phyloP scores from a whole-genome alignment of 2,329 filamentous ascomycete genomes.

The Trichophyton verrucosum region DNA sequence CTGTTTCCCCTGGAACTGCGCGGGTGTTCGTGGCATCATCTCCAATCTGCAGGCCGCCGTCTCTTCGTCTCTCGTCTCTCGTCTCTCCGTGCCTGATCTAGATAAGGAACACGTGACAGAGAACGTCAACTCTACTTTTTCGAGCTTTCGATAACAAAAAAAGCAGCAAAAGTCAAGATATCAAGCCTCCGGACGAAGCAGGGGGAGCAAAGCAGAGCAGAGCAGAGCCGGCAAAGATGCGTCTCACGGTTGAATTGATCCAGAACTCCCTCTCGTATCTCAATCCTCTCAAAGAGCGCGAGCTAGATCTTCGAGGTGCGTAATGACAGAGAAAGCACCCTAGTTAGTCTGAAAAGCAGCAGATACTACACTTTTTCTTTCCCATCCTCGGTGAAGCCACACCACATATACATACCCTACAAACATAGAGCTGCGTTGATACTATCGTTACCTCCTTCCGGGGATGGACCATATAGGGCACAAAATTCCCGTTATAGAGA shows the following conservation, averaged over 20 bases:
- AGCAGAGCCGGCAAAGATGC: slow-evolving; percentile 46
- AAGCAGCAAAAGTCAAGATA: background rate
- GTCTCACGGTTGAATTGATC: slow-evolving; percentile 91
- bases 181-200: background rate
- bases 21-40: too few species aligned
- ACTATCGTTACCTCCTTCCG: slow-evolving; percentile 43
- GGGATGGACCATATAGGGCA: slow-evolving; percentile 59
- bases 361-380: slow-evolving; percentile 72
- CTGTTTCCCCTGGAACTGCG: too few species aligned
- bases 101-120: background rate
- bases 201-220: background rate
- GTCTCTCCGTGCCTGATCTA: background rate
- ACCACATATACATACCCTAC: slow-evolving; percentile 16
- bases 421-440: slow-evolving; percentile 66
- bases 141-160: background rate
- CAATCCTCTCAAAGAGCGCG: slow-evolving; percentile 96
- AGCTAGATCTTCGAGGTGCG: slow-evolving; percentile 99
- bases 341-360: slow-evolving; percentile 59
- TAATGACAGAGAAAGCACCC: slow-evolving; percentile 19
- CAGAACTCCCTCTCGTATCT: slow-evolving; percentile 92
- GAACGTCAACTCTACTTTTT: background rate
- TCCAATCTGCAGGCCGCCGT: too few species aligned
- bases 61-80: too few species aligned
- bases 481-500: slow-evolving; percentile 95
- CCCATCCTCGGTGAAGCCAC: background rate